A percentile compares a stretch with the other conserved stretches of the same genome.
Conservation (phyloP, 1,139 yeast species). For the Taphrina pruni region DNA sequence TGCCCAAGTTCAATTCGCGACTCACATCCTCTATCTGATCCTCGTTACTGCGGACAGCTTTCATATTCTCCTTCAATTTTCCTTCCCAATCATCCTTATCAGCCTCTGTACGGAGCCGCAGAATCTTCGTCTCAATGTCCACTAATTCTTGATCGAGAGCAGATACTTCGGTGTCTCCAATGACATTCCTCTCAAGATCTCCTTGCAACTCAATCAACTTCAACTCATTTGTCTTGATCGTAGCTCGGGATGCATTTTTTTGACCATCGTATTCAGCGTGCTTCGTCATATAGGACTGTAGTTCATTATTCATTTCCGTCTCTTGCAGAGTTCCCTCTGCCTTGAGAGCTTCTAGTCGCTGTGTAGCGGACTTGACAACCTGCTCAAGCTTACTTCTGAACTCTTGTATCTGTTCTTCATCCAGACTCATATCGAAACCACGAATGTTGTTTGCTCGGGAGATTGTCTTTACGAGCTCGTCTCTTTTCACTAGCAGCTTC, state of each 20-base stretch:
- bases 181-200: slow-evolving; percentile 53
- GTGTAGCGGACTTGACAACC: slow-evolving; percentile 45
- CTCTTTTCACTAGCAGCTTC: slow-evolving; percentile 49
- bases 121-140: slow-evolving; percentile 44
- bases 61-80: slow-evolving; percentile 45
- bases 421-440: slow-evolving; percentile 43
- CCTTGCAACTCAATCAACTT: slow-evolving; percentile 53
- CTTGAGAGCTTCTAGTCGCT: slow-evolving; percentile 40
- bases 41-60: slow-evolving; percentile 50
- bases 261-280: slow-evolving; percentile 57
- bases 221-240: slow-evolving; percentile 51
- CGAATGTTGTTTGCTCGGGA: slow-evolving; percentile 42
- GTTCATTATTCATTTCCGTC: slow-evolving; percentile 46
- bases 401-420: slow-evolving; percentile 44
- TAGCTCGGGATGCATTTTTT: slow-evolving; percentile 53
- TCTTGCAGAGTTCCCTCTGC: slow-evolving; percentile 46
- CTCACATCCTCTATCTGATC: slow-evolving; percentile 57
- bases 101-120: slow-evolving; percentile 38
- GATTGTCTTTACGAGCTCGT: slow-evolving; percentile 45
- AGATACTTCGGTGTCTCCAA: slow-evolving; percentile 56
- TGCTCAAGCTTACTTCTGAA: slow-evolving; percentile 41
- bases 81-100: slow-evolving; percentile 42
- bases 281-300: slow-evolving; percentile 53
- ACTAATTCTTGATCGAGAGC: slow-evolving; percentile 54
- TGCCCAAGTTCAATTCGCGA: slow-evolving; percentile 54